These are phyloP conservation scores for Cadophora malorum DNA, from an alignment of 2,329 filamentous ascomycete species.

Conservation along the genomic window DNA sequence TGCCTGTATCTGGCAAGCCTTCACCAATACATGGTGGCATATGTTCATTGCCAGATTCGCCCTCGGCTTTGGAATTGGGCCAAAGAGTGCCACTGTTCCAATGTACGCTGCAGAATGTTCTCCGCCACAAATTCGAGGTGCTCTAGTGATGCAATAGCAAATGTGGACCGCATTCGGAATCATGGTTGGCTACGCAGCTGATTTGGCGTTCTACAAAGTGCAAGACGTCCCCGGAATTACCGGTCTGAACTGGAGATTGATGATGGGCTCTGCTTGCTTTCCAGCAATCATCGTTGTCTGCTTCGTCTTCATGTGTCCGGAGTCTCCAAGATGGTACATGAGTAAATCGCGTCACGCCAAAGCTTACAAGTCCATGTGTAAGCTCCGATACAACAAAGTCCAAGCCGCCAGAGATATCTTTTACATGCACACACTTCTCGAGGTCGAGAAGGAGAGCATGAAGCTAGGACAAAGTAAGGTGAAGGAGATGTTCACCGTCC, in stretches of 20 bases:
- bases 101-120: conserved; percentile 68
- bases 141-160: conserved; percentile 81
- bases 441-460: conserved; percentile 54
- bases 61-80: conserved; percentile 78
- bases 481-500: conserved; percentile 66
- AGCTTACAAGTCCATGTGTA: conserved; percentile 61
- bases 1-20: conserved; percentile 44
- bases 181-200: conserved; percentile 65
- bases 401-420: conserved; percentile 69
- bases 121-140: conserved; percentile 59
- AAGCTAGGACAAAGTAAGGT: conserved; percentile 55
- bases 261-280: conserved; percentile 68
- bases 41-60: conserved; percentile 72
- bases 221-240: conserved; percentile 49
- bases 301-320: conserved; percentile 66
- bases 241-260: conserved; percentile 63
- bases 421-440: conserved; percentile 68
- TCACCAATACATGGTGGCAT: conserved; percentile 71
- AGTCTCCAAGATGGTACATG: conserved; percentile 69
- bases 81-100: conserved; percentile 72
- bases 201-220: conserved; percentile 58
- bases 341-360: conserved; percentile 67
- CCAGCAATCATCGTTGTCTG: conserved; percentile 68
- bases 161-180: conserved; percentile 70
- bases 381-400: conserved; percentile 55